Evolutionary conservation across 78 protist species (phyloP).

Genomic region (Isochrysis galbana): DNA sequence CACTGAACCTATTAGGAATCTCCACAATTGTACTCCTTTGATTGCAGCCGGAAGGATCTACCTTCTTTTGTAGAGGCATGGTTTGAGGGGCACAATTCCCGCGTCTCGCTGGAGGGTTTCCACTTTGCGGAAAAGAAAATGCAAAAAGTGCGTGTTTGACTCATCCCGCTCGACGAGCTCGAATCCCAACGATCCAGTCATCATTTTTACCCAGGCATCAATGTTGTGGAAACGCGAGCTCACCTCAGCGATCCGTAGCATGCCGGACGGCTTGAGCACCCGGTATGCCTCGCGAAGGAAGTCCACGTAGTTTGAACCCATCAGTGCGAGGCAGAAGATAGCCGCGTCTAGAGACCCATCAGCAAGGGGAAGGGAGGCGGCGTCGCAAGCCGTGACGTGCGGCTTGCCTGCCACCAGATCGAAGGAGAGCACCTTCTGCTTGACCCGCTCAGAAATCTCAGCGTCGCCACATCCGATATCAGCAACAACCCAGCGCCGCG

Average conservation of each 20-base stretch:
- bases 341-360: background rate
- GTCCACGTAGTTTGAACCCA: constrained; percentile 56
- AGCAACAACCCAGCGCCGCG: constrained; percentile 6
- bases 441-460: background rate
- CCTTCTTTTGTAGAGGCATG: constrained; percentile 22
- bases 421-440: constrained; percentile 24
- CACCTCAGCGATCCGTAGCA: constrained; percentile 34
- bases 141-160: background rate
- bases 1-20: no score
- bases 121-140: background rate
- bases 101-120: no score
- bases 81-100: background rate
- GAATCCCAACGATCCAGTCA: constrained; percentile 36
- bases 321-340: constrained; percentile 56
- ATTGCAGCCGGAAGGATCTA: no score
- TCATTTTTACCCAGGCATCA: background rate
- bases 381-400: constrained; percentile 52
- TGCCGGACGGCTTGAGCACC: constrained; percentile 31
- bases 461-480: constrained; percentile 69
- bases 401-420: constrained; percentile 33
- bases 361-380: constrained; percentile 42
- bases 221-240: background rate
- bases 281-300: constrained; percentile 53
- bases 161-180: background rate
- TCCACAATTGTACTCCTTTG: no score